A percentile compares a stretch with the other conserved stretches of the same genome.
Evolutionary conservation across 345 rosid genomes (phyloP).

Genomic region (Brassica juncea): DNA sequence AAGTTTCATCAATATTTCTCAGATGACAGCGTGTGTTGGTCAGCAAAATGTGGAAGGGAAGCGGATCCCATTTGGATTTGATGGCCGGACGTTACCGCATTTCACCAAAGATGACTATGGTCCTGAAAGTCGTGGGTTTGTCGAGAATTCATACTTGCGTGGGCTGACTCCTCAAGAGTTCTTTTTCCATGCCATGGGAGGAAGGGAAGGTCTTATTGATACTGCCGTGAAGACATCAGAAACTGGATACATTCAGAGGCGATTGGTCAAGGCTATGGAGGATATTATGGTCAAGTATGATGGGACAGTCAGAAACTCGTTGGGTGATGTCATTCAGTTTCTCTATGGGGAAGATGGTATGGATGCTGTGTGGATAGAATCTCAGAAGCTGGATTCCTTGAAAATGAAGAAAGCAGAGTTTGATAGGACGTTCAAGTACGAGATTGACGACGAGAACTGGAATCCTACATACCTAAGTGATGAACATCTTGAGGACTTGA

Average conservation of each 20-base stretch:
- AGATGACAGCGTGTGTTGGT: constrained; percentile 99
- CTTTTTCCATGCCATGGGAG: constrained; percentile 99
- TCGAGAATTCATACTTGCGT: constrained; percentile 96
- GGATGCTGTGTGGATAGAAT: constrained; percentile 98
- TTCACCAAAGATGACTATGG: constrained; percentile 96
- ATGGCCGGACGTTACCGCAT: constrained; percentile 92
- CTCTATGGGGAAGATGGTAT: constrained; percentile 99
- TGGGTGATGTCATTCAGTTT: constrained; percentile 98
- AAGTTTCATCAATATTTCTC: constrained; percentile 96
- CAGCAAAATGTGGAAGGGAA: constrained; percentile 99
- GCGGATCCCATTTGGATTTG: constrained; percentile 92
- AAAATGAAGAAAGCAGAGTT: constrained; percentile 90
- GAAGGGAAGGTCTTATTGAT: constrained; percentile 99
- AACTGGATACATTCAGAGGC: constrained; percentile 98
- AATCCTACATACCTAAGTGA: constrained; percentile 80
- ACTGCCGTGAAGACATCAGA: constrained; percentile 99
- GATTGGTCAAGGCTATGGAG: constrained; percentile 98
- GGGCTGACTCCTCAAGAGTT: constrained; percentile 99
- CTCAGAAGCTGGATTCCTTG: constrained; percentile 88
- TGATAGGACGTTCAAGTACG: constrained; percentile 77
- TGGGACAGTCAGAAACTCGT: constrained; percentile 94
- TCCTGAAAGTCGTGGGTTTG: constrained; percentile 99
- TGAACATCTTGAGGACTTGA: constrained; percentile 88
- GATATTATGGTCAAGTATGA: constrained; percentile 99
- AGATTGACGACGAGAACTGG: constrained; percentile 83